Conservation (phyloP, 495 filamentous ascomycete genomes). For the Penicillium waksmanii region DNA sequence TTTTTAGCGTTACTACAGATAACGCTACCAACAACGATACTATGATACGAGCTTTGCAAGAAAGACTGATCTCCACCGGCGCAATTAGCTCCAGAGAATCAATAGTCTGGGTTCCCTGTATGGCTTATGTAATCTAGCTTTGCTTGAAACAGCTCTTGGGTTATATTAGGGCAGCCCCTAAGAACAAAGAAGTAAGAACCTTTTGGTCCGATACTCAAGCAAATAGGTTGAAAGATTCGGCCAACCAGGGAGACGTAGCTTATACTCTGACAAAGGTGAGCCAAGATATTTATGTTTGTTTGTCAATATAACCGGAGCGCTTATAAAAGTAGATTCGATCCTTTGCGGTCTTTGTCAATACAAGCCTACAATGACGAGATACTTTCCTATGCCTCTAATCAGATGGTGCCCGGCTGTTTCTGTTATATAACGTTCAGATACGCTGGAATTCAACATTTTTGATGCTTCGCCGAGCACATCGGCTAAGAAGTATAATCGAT, state of each 20-base stretch:
- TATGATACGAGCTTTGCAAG: slow-evolving; percentile 10
- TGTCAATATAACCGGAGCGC: too few species aligned
- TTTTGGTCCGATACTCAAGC: slow-evolving; percentile 13
- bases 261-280: background rate
- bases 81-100: slow-evolving; percentile 5
- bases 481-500: too few species aligned
- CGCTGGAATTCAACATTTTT: too few species aligned
- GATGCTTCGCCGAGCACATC: too few species aligned
- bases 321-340: too few species aligned
- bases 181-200: slow-evolving; percentile 10
- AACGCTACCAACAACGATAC: slow-evolving; percentile 13
- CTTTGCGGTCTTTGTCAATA: too few species aligned
- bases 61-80: slow-evolving; percentile 2
- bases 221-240: background rate
- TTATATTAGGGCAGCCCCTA: slow-evolving; percentile 11
- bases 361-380: too few species aligned
- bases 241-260: background rate
- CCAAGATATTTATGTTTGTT: too few species aligned
- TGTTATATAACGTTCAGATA: too few species aligned
- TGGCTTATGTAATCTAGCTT: slow-evolving; percentile 17
- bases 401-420: too few species aligned
- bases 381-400: too few species aligned
- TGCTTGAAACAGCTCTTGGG: slow-evolving; percentile 15
- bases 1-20: slow-evolving; percentile 17
- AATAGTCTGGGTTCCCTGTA: slow-evolving; percentile 11